Evolutionary conservation across 2,329 filamentous ascomycete species (phyloP).

Genomic region (Claviceps capensis): DNA sequence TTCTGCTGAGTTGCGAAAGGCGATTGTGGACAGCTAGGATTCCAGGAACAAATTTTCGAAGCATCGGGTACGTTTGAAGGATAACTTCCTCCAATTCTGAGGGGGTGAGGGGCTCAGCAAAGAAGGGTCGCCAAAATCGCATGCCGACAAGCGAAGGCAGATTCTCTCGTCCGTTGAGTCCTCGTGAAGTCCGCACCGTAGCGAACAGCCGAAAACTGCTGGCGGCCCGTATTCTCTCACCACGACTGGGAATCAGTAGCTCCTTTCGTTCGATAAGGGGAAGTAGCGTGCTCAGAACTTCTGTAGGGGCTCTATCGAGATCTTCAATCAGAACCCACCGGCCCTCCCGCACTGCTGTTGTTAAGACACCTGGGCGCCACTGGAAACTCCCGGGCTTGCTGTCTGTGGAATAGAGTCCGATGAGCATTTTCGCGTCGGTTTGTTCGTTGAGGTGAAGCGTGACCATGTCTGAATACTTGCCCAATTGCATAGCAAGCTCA

Average conservation of each 20-base stretch:
- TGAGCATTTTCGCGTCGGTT: conserved; percentile 90
- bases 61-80: conserved; percentile 51
- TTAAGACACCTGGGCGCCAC: conserved; percentile 87
- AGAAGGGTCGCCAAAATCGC: conserved; percentile 74
- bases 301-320: conserved; percentile 83
- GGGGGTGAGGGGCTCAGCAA: conserved; percentile 49
- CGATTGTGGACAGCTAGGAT: conserved; percentile 46
- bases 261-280: conserved; percentile 89
- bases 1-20: conserved; percentile 36
- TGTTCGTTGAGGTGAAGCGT: conserved; percentile 96
- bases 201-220: conserved; percentile 84
- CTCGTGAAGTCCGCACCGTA: conserved; percentile 67
- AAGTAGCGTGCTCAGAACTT: conserved; percentile 84
- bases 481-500: conserved; percentile 67
- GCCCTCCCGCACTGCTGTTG: conserved; percentile 84
- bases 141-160: conserved; percentile 65
- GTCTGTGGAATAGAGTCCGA: conserved; percentile 87
- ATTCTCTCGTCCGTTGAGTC: conserved; percentile 52
- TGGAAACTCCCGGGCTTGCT: conserved; percentile 76
- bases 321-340: conserved; percentile 97
- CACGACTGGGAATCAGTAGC: conserved; percentile 76
- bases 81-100: conserved; percentile 66
- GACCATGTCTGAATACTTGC: conserved; percentile 70
- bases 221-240: conserved; percentile 70
- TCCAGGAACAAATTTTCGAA: conserved; percentile 47